Percentiles rank a stretch among this genome's conserved stretches.
phyloP scores from a whole-genome alignment of 345 rosid species.

The Ceriops zippeliana region DNA sequence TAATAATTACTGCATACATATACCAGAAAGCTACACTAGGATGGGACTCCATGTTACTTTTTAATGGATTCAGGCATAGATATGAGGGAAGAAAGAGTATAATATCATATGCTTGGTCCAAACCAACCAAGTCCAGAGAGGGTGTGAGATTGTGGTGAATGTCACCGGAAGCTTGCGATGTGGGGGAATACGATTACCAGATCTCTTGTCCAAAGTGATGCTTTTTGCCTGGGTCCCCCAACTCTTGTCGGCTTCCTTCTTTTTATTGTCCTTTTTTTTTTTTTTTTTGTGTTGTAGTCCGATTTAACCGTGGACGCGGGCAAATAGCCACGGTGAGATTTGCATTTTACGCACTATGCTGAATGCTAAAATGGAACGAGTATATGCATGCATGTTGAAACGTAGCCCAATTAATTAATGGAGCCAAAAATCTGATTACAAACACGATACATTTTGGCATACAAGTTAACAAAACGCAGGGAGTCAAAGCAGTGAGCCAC shows the following conservation, averaged over 20 bases:
- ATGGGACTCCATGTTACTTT: background rate
- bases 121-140: background rate
- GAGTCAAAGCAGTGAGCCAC: no score
- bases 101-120: background rate
- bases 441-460: no score
- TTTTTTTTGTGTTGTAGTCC: background rate
- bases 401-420: no score
- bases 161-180: slow-evolving; percentile 19
- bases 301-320: background rate
- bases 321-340: background rate
- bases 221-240: slow-evolving; percentile 15
- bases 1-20: slow-evolving; percentile 1
- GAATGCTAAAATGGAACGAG: background rate
- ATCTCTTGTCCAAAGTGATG: slow-evolving; percentile 1
- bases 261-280: no score
- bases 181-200: slow-evolving; percentile 2
- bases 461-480: no score
- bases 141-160: background rate
- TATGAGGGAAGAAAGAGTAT: background rate
- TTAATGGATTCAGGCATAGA: background rate
- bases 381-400: no score
- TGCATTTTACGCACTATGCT: background rate
- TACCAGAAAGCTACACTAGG: background rate
- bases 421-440: no score
- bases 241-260: slow-evolving; percentile 5